Evolutionary conservation across 257 asterid genomes (phyloP), one percentile per base, ranked within the genome.

Genomic region (Salvia rosmarinus): DNA sequence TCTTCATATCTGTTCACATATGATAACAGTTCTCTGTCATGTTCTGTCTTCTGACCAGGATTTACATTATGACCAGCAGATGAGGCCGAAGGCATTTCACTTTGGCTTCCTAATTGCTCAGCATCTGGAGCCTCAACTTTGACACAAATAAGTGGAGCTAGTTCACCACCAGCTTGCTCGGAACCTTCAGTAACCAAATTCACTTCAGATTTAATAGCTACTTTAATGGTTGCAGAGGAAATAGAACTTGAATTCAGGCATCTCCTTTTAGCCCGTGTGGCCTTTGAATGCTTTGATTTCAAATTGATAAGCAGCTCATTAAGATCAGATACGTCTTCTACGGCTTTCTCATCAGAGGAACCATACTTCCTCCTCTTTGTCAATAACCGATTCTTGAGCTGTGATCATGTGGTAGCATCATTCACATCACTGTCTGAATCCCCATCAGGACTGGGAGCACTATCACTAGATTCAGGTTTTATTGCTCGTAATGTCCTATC

Each of bases 391-490:
- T 82, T 55, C 71, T 54, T 86, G 1, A 94, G 85, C 58, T 91
- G 92, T 67, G 81, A 82, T 79, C 91, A 77, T 39, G 98, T 94
- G 84, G 85, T 67, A 59, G 80, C 76, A 74, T 82, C 87, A 71
- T 82, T 85, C 73, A 78, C 44, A 62, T 69, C 81, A 67, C 78
- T 76, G 55, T 44, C 73, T 17, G 8, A 60, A 73, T 76, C 81
- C 51, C 57, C 77, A 37, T 44, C 74, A 16, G 68, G 76, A 70
- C 20, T 17, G 5, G 70, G 64, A 40, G 55, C 60, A 72, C 57
- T 44, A 64, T 64, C 82, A 71, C 64, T 70, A 11, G 25, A 56
- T 67, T 68, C 71, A 47, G 67, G 44, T 23, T 79, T 77, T 44
- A 61, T 14, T 70, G 84, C 84, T 64, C 43, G n/a, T 66, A 85